A percentile compares a stretch with the other conserved stretches of the same genome.
Evolutionary conservation across 306 rosid genomes (phyloP).

Genomic region (Trifolium pratense): DNA sequence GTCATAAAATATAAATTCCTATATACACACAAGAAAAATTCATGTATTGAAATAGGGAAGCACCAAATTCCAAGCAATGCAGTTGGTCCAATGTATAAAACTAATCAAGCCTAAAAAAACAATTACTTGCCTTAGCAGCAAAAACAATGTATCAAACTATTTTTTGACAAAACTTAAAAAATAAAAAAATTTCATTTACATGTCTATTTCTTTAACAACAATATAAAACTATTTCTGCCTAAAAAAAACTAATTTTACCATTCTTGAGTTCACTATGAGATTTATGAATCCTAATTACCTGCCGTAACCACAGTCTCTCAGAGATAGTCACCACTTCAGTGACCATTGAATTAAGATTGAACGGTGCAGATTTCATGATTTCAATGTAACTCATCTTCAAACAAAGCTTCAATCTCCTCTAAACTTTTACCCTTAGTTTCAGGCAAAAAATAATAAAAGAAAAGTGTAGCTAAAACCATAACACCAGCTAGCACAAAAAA

Average conservation of each 20-base stretch:
- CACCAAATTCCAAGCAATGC: slow-evolving; percentile 6
- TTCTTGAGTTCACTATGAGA: background rate
- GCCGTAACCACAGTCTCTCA: background rate
- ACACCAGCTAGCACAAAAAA: slow-evolving; percentile 65
- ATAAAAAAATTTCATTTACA: background rate
- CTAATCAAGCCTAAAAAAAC: slow-evolving; percentile 14
- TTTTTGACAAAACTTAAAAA: background rate
- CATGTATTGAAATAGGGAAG: background rate
- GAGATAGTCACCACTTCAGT: background rate
- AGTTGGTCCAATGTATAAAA: slow-evolving; percentile 11
- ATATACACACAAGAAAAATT: background rate
- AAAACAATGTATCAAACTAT: slow-evolving; percentile 9
- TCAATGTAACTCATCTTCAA: slow-evolving; percentile 47
- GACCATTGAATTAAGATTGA: background rate
- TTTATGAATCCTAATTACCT: background rate
- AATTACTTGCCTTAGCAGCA: slow-evolving; percentile 8
- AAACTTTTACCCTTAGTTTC: slow-evolving; percentile 84
- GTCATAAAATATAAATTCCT: slow-evolving; percentile 13
- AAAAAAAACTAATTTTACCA: slow-evolving; percentile 2
- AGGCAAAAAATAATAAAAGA: slow-evolving; percentile 69
- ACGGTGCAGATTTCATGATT: background rate
- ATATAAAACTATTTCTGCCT: background rate
- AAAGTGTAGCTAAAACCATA: slow-evolving; percentile 57
- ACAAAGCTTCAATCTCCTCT: slow-evolving; percentile 71
- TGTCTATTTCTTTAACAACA: slow-evolving; percentile 6